phyloP scores from a whole-genome alignment of 2,329 filamentous ascomycete genomes.

The Clonostachys rhizophaga region DNA sequence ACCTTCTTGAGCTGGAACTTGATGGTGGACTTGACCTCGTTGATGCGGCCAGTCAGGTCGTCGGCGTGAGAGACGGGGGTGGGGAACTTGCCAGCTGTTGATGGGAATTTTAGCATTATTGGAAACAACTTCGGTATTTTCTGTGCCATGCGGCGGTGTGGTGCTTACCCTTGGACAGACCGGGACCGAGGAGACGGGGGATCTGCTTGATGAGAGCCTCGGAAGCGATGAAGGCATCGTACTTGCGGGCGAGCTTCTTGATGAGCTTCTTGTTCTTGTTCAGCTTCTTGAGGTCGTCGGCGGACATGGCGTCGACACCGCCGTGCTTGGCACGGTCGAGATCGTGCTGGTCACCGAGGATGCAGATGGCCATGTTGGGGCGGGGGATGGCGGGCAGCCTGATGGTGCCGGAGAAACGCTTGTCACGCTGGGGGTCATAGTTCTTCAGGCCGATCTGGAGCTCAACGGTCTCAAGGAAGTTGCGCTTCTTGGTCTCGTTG shows the following conservation, averaged over 20 bases:
- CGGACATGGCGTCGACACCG: conserved; percentile 96
- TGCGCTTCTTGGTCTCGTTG: conserved; percentile 90
- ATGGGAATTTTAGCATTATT: conserved; percentile 7
- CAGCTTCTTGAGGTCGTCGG: conserved; percentile 99
- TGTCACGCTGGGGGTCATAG: conserved; percentile 99
- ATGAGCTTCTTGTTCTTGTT: conserved; percentile 99
- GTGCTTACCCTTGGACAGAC: conserved; percentile 89
- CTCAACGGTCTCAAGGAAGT: conserved; percentile 95
- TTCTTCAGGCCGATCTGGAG: conserved; percentile 95
- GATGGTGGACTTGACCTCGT: conserved; percentile 99
- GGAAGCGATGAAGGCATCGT: conserved; percentile 98
- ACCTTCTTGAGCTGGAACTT: conserved; percentile 99
- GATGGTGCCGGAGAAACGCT: conserved; percentile 99
- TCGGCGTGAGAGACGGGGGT: conserved; percentile 96
- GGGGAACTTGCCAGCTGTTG: conserved; percentile 94
- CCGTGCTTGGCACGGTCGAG: conserved; percentile 99
- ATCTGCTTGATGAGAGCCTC: conserved; percentile 99
- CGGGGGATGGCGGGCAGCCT: conserved; percentile 88
- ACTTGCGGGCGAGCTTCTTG: conserved; percentile 99
- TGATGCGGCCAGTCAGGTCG: conserved; percentile 92
- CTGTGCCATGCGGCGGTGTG: neutral
- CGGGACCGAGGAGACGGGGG: conserved; percentile 96
- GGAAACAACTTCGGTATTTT: conserved; percentile 4
- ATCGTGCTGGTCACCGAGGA: conserved; percentile 80
- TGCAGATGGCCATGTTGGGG: conserved; percentile 85